Conservation (phyloP, 768 basidiomycete species). For the Mrakia gelida region DNA sequence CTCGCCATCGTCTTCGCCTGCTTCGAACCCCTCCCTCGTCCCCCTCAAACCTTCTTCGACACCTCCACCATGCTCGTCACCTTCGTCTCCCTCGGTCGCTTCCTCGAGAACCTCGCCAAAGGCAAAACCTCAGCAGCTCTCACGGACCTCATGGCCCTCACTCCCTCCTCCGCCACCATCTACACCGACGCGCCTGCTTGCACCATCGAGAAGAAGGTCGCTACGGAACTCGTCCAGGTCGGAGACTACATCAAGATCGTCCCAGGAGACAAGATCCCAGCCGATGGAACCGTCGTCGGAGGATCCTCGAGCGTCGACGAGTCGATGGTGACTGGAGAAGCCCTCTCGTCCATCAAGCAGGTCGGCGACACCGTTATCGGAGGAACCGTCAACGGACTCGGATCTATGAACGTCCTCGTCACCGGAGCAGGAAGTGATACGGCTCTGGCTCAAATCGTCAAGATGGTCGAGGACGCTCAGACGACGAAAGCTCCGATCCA, state of each 20-base stretch:
- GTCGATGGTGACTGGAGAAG: slow-evolving; percentile 93
- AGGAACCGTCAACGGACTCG: slow-evolving; percentile 92
- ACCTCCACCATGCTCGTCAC: slow-evolving; percentile 98
- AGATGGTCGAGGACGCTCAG: slow-evolving; percentile 95
- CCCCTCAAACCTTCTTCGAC: slow-evolving; percentile 91
- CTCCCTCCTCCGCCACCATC: slow-evolving; percentile 92
- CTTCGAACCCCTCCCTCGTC: slow-evolving; percentile 63
- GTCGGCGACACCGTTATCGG: slow-evolving; percentile 84
- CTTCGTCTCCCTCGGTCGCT: slow-evolving; percentile 92
- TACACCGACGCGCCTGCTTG: slow-evolving; percentile 80
- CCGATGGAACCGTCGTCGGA: slow-evolving; percentile 82
- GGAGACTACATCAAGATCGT: slow-evolving; percentile 90
- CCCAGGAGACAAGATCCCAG: slow-evolving; percentile 93
- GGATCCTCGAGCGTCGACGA: slow-evolving; percentile 90
- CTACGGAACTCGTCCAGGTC: slow-evolving; percentile 91
- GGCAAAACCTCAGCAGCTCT: slow-evolving; percentile 94
- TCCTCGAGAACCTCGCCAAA: slow-evolving; percentile 93
- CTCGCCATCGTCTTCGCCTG: slow-evolving; percentile 61
- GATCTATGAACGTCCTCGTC: slow-evolving; percentile 95
- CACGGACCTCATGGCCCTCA: slow-evolving; percentile 90
- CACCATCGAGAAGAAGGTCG: slow-evolving; percentile 79
- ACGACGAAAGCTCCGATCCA: slow-evolving; percentile 98
- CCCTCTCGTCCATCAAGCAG: slow-evolving; percentile 78
- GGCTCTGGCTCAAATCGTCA: slow-evolving; percentile 91
- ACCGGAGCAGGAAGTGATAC: slow-evolving; percentile 95